A percentile compares a stretch with the other conserved stretches of the same genome.
phyloP scores from a whole-genome alignment of 2,329 filamentous ascomycete species.

The Monosporascus sp. region DNA sequence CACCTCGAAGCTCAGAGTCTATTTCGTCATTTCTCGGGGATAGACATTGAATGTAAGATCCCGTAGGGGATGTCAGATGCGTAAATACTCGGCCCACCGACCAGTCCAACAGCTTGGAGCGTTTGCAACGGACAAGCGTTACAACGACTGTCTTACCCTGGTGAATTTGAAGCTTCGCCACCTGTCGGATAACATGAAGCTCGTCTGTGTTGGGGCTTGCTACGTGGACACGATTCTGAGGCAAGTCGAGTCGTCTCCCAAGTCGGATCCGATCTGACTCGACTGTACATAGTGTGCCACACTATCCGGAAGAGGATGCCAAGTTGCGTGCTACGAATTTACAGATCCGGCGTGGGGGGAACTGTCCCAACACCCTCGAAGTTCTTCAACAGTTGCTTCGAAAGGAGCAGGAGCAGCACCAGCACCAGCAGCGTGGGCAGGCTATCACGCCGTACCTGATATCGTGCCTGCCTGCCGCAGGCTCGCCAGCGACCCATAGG shows the following conservation, averaged over 20 bases:
- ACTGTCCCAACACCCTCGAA: conserved; percentile 66
- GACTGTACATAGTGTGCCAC: conserved; percentile 46
- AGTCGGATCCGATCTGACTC: conserved; percentile 12
- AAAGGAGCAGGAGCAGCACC: neutral
- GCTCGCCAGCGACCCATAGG: conserved; percentile 43
- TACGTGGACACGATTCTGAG: conserved; percentile 67
- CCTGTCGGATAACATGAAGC: conserved; percentile 40
- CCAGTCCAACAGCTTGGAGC: neutral
- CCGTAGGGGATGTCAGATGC: too few species aligned
- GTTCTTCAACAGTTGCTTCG: conserved; percentile 59
- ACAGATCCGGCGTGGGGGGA: conserved; percentile 61
- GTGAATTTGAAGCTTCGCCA: neutral
- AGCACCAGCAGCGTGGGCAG: conserved; percentile 10
- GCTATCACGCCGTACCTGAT: conserved; percentile 37
- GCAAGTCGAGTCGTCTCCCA: conserved; percentile 32
- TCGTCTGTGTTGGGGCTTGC: conserved; percentile 61
- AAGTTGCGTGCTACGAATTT: conserved; percentile 62
- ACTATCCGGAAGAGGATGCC: conserved; percentile 64
- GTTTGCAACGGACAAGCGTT: neutral
- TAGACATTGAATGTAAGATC: too few species aligned
- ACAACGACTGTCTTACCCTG: neutral
- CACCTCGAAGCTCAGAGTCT: too few species aligned
- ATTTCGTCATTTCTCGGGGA: too few species aligned
- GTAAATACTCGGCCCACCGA: too few species aligned
- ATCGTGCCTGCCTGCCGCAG: conserved; percentile 46